phyloP scores from a whole-genome alignment of 495 filamentous ascomycete species.

The Podospora appendiculata region DNA sequence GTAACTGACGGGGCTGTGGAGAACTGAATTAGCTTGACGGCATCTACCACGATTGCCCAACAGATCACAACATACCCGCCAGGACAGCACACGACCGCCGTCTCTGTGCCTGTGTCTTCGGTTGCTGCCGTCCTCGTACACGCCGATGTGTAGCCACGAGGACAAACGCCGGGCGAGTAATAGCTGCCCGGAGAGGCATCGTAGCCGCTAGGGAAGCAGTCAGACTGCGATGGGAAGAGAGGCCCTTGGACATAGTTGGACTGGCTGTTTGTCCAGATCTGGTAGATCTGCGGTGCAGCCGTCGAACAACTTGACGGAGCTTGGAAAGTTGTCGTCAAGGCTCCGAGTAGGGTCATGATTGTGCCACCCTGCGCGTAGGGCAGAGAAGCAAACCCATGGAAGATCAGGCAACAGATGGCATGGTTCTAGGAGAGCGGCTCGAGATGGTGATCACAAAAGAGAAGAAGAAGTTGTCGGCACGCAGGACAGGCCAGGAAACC shows the following conservation, averaged over 20 bases:
- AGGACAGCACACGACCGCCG: slow-evolving; percentile 22
- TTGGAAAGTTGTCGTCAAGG: slow-evolving; percentile 23
- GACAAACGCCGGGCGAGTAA: slow-evolving; percentile 26
- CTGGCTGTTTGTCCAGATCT: slow-evolving; percentile 8
- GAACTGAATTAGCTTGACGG: no score
- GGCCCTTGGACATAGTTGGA: slow-evolving; percentile 21
- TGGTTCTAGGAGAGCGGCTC: neutral
- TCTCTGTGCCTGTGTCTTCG: slow-evolving; percentile 10
- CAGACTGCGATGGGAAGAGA: slow-evolving; percentile 10
- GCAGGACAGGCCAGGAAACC: no score
- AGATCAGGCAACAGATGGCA: neutral
- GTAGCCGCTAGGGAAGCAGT: slow-evolving; percentile 22
- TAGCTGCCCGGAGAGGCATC: slow-evolving; percentile 20
- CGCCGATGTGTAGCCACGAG: slow-evolving; percentile 22
- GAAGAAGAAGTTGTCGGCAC: neutral
- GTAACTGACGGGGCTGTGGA: slow-evolving; percentile 5
- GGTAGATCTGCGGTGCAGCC: slow-evolving; percentile 14
- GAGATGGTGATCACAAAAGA: neutral
- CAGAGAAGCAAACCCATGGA: slow-evolving; percentile 12
- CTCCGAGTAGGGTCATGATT: slow-evolving; percentile 23
- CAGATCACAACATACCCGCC: no score
- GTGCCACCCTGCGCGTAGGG: slow-evolving; percentile 11
- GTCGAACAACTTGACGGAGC: slow-evolving; percentile 22
- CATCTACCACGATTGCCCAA: no score
- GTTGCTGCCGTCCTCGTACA: slow-evolving; percentile 11